Percentiles rank a stretch among this genome's conserved stretches.
Conservation (phyloP, 2,329 filamentous ascomycete genomes). For the Furcasterigmium sp. region DNA sequence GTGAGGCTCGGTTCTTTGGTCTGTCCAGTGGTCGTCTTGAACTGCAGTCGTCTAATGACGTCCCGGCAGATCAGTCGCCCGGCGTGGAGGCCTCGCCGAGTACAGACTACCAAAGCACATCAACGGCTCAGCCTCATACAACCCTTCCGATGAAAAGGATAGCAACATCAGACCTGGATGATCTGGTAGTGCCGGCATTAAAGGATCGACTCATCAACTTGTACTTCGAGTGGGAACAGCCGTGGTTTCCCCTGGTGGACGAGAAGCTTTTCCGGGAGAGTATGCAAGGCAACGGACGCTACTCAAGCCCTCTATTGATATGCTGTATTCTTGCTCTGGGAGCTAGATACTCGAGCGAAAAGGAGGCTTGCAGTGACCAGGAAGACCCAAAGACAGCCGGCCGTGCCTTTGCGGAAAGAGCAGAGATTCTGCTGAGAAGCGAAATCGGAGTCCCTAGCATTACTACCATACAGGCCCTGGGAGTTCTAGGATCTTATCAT, state of each 20-base stretch:
- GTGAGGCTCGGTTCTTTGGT: slow-evolving; percentile 27
- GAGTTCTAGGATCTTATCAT: slow-evolving; percentile 23
- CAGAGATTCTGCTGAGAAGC: slow-evolving; percentile 14
- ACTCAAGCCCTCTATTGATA: slow-evolving; percentile 23
- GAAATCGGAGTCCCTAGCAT: slow-evolving; percentile 22
- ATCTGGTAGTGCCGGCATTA: slow-evolving; percentile 15
- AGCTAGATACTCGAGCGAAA: slow-evolving; percentile 25
- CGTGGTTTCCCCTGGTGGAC: slow-evolving; percentile 28
- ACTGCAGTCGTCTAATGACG: slow-evolving; percentile 9
- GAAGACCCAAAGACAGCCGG: slow-evolving; percentile 28
- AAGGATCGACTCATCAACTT: slow-evolving; percentile 22
- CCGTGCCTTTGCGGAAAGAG: slow-evolving; percentile 20
- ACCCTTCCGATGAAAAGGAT: too few relatives aligned
- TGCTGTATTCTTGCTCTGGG: slow-evolving; percentile 27
- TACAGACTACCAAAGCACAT: too few relatives aligned
- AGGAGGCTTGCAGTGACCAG: slow-evolving; percentile 20
- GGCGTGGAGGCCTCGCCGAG: too few relatives aligned
- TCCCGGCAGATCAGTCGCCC: too few relatives aligned
- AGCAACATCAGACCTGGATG: too few relatives aligned
- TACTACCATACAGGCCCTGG: slow-evolving; percentile 28
- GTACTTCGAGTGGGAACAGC: slow-evolving; percentile 30
- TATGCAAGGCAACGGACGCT: slow-evolving; percentile 18
- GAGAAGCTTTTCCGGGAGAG: slow-evolving; percentile 28
- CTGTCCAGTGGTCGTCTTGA: slow-evolving; percentile 27
- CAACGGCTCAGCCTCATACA: too few relatives aligned